Evolutionary conservation across 192 early-diverging fungal species (phyloP), one percentile per base, ranked within the genome.

Genomic region (Coemansia sp.): DNA sequence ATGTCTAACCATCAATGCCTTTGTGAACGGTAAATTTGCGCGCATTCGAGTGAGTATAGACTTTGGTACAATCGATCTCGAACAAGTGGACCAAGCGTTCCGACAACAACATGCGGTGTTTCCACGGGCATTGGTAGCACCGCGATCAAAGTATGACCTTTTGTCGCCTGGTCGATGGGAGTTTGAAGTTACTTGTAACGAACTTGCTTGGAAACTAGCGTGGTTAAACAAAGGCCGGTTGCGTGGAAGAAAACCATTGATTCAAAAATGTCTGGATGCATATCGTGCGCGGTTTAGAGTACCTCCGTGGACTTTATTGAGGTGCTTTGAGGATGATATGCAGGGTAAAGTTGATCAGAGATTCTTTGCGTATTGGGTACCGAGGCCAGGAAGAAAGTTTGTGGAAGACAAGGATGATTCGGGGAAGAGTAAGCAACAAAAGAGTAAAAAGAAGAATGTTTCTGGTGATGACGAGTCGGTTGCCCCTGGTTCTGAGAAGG

Each of bases 101-200:
- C 59, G 46, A 13, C 45, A 48, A n/a, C 49, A 67, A 13, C 73
- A 77, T 20, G 63, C 66, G 0, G 73, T 77, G 35, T 77, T 77
- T 26, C 73, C 73, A 3, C 65, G 73, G 4, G 73, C 63, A 3
- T 47, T 77, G 23, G 46, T 48, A 41, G 40, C 67, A 20, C 46
- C 53, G 14, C 52, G 54, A 10, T 56, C 57, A 19, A 61, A 67
- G 14, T 77, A 77, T 32, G 60, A 23, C 11, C 30, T 25, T 11
- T 15, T 34, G 2, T 40, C 57, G 36, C 49, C 53, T 27, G 73
- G 73, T 40, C 82, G 93, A 13, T 90, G 88, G 80, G 76, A 81
- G 13, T 95, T 89, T 58, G 93, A 95, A 59, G 80, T 79, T 7
- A 78, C 85, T 9, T 92, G 91, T 55, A 95, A 95, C 48, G 73